Percentiles rank a stretch among this genome's conserved stretches.
These are phyloP conservation scores for Scutellaria galericulata DNA, from an alignment of 257 asterid species.

Conservation along the genomic window DNA sequence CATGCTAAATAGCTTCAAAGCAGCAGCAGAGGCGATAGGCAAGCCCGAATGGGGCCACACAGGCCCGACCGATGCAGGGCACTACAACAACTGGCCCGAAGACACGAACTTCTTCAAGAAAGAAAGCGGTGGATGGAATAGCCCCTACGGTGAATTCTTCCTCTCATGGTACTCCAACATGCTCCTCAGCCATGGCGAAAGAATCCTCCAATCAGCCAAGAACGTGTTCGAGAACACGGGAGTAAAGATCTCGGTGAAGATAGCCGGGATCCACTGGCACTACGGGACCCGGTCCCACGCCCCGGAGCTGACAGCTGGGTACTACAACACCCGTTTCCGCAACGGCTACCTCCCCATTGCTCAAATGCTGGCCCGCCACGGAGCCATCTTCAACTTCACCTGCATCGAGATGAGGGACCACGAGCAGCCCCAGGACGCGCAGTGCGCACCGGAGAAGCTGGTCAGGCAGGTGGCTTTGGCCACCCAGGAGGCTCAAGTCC, in stretches of 20 bases:
- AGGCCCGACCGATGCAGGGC: slow-evolving; percentile 92
- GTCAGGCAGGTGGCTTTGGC: slow-evolving; percentile 87
- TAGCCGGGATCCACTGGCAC: slow-evolving; percentile 98
- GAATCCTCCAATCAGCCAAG: slow-evolving; percentile 65
- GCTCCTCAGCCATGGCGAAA: slow-evolving; percentile 89
- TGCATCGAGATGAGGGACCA: slow-evolving; percentile 95
- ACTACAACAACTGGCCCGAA: slow-evolving; percentile 97
- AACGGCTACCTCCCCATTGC: slow-evolving; percentile 95
- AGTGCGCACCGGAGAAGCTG: slow-evolving; percentile 85
- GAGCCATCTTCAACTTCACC: slow-evolving; percentile 89
- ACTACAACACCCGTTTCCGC: slow-evolving; percentile 80
- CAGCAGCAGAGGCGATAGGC: slow-evolving; percentile 79
- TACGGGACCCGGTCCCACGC: slow-evolving; percentile 96
- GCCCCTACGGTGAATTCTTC: slow-evolving; percentile 81
- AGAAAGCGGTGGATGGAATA: slow-evolving; percentile 83
- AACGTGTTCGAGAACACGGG: slow-evolving; percentile 52
- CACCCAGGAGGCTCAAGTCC: slow-evolving; percentile 72
- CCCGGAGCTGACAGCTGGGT: slow-evolving; percentile 95
- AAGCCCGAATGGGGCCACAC: slow-evolving; percentile 93
- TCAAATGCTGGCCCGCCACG: slow-evolving; percentile 85
- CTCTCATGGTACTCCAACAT: slow-evolving; percentile 88
- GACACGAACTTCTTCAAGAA: slow-evolving; percentile 88
- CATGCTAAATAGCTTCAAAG: slow-evolving; percentile 85
- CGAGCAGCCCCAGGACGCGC: slow-evolving; percentile 95
- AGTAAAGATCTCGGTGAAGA: slow-evolving; percentile 81